These are phyloP conservation scores for Rhizopogon vulgaris DNA, from an alignment of 768 basidiomycete species.

Conservation along the genomic window DNA sequence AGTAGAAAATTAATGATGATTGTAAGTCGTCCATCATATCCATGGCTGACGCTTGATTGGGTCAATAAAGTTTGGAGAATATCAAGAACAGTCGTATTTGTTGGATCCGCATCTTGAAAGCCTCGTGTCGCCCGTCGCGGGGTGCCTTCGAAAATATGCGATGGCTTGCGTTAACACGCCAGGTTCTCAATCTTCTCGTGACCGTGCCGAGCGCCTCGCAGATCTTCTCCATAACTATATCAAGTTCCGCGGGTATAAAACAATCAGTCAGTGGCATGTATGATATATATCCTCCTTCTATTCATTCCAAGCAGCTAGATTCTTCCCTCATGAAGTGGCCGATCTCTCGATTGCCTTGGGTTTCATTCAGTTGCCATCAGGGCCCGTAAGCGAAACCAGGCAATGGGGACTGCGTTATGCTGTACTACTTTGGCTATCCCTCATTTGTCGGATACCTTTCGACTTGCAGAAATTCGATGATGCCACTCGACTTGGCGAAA, in stretches of 20 bases:
- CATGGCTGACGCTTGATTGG: not conserved
- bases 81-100: slow-evolving; percentile 90
- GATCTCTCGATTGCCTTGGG: slow-evolving; percentile 73
- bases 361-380: slow-evolving; percentile 48
- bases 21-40: slow-evolving; percentile 34
- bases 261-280: slow-evolving; percentile 61
- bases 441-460: slow-evolving; percentile 93
- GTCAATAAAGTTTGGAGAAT: slow-evolving; percentile 64
- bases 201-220: slow-evolving; percentile 48
- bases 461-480: slow-evolving; percentile 84
- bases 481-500: slow-evolving; percentile 40
- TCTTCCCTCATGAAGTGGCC: slow-evolving; percentile 87
- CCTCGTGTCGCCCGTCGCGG: slow-evolving; percentile 71
- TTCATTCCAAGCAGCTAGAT: slow-evolving; percentile 58
- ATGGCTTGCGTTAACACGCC: slow-evolving; percentile 30
- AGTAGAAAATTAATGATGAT: slow-evolving; percentile 41
- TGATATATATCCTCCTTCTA: slow-evolving; percentile 2
- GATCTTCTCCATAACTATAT: slow-evolving; percentile 71
- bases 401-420: slow-evolving; percentile 84
- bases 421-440: slow-evolving; percentile 86
- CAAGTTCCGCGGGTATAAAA: slow-evolving; percentile 88
- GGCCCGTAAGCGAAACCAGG: slow-evolving; percentile 31
- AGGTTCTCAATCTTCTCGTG: slow-evolving; percentile 20
- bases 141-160: slow-evolving; percentile 51
- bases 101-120: slow-evolving; percentile 84